Base-by-base conservation (phyloP, 768 basidiomycete species). In the Lactarius evosmus region DNA sequence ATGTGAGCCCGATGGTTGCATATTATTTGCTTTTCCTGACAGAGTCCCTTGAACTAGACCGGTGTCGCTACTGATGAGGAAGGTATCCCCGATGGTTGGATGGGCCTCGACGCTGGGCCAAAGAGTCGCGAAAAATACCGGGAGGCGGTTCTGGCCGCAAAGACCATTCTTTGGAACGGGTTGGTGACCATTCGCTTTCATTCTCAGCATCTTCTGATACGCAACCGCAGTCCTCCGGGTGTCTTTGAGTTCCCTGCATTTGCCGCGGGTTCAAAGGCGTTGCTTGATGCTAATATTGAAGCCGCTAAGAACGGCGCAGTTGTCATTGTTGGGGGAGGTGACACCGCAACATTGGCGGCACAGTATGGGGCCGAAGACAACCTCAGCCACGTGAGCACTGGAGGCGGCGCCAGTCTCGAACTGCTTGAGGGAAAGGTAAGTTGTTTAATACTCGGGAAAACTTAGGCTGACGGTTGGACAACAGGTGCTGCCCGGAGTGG, bases 91-190 rank as follows among this genome's bases (percentile, higher is more conserved):
- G 88, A 90, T 36, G 90, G 85, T 40, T 94, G 93, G 91, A 86
- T 95, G 88, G 96, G 96, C 71, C 88, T 99, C 52, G 96, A 99
- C 76, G 89, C 83, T 53, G 96, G 96, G 62, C 85, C 84, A 17
- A 83, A 95, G 79, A 94, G 89, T 68, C 85, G 84, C 34, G 83
- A 92, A 71, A 78, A 91, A 60, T 99, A 88, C 81, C 82, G 81
- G 46, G 69, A 85, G 65, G 85, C 94, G 11, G 95, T 99, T 58
- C 74, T 90, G 58, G 85, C 90, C 71, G 81, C 93, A 57, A 97
- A 93, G 83, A 99, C 96, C 41, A 93, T 98, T 72, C 85, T 99
- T 58, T 99, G 96, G 96, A 95, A 95, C 69, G 91, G 91, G 91
- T 89, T 68, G 72, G 82, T 75, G 34, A 14, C 52, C 61, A 30